Conservation (phyloP, 306 rosid genomes). For the Crotalaria pallida region DNA sequence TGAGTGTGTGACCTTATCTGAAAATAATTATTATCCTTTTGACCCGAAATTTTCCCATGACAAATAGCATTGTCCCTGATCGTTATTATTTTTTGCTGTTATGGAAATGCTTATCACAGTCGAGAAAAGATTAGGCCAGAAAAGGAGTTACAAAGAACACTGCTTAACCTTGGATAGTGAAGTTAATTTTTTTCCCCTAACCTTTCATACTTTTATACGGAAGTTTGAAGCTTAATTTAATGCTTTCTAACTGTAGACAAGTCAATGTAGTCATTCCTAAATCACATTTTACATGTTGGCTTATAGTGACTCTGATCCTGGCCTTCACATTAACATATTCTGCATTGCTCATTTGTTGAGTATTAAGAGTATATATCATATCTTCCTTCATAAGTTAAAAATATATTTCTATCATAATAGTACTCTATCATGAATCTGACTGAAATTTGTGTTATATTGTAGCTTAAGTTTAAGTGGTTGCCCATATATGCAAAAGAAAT, state of each 20-base stretch:
- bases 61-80: slow-evolving; percentile 5
- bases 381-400: neutral
- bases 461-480: too few relatives aligned
- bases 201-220: neutral
- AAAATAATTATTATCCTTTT: neutral
- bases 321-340: neutral
- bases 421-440: slow-evolving; percentile 6
- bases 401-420: neutral
- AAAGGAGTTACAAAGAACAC: slow-evolving; percentile 76
- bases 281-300: neutral
- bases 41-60: slow-evolving; percentile 5
- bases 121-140: slow-evolving; percentile 92
- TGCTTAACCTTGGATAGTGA: neutral
- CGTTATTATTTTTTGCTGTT: neutral
- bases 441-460: too few relatives aligned
- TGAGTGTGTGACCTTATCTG: neutral
- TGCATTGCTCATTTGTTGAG: neutral
- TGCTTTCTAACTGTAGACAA: neutral
- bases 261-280: neutral
- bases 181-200: neutral
- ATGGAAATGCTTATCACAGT: slow-evolving; percentile 37
- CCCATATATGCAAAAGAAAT: too few relatives aligned
- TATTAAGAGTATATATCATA: neutral
- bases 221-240: neutral
- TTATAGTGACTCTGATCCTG: neutral